Evolutionary conservation across 768 basidiomycete genomes (phyloP).

Genomic region (Trametes punicea): DNA sequence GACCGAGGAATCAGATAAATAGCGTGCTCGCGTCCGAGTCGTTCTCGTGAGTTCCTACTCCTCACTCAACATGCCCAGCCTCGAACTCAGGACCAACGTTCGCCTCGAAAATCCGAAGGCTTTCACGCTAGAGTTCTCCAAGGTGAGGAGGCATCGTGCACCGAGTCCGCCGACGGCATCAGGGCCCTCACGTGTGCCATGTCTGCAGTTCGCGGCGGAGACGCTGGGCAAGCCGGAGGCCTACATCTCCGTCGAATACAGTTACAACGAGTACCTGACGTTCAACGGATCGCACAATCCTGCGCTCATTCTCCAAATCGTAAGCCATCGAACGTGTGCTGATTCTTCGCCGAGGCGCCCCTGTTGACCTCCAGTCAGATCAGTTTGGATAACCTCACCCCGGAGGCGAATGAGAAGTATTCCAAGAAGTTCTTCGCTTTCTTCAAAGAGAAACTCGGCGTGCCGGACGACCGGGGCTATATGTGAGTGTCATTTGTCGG

Average conservation of each 20-base stretch:
- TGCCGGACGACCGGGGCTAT: conserved; percentile 53
- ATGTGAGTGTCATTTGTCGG: conserved; percentile 40
- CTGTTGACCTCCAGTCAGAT: conserved; percentile 33
- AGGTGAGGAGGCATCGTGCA: no score
- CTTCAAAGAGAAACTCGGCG: conserved; percentile 51
- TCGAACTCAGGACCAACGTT: conserved; percentile 40
- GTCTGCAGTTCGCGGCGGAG: conserved; percentile 53
- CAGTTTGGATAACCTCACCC: conserved; percentile 54
- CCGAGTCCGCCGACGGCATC: no score
- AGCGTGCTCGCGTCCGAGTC: background rate
- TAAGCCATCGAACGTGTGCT: conserved; percentile 33
- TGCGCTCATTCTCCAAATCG: conserved; percentile 56
- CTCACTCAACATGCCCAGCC: conserved; percentile 33
- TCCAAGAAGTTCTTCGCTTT: conserved; percentile 53
- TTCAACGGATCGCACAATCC: conserved; percentile 66
- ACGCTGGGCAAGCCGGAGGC: conserved; percentile 52
- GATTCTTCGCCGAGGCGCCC: background rate
- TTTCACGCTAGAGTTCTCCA: conserved; percentile 51
- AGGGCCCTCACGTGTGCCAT: no score
- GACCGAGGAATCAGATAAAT: conserved; percentile 6
- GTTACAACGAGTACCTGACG: conserved; percentile 56
- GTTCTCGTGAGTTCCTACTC: background rate
- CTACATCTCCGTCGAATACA: conserved; percentile 52
- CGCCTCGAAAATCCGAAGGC: conserved; percentile 34
- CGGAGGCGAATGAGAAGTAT: conserved; percentile 47